Evolutionary conservation across 2,329 filamentous ascomycete genomes (phyloP).

Genomic region (Ambrosiella beaveri): DNA sequence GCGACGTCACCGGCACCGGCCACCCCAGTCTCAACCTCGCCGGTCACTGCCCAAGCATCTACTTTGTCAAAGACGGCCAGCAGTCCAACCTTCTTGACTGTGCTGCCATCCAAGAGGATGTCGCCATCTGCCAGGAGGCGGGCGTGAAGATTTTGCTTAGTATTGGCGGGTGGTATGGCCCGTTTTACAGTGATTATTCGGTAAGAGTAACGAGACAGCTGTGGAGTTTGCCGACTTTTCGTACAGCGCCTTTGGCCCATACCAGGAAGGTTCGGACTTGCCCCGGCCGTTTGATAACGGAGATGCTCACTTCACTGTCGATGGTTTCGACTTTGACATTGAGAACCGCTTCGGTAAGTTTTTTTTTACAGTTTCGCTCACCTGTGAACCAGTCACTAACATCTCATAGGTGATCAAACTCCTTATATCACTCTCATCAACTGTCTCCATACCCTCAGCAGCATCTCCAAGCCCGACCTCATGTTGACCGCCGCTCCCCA

Average conservation of each 20-base stretch:
- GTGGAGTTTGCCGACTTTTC: conserved; percentile 23
- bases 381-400: background rate
- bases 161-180: conserved; percentile 19
- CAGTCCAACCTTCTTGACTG: conserved; percentile 22
- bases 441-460: conserved; percentile 20
- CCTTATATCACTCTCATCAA: conserved; percentile 25
- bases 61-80: conserved; percentile 15
- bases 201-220: conserved; percentile 20
- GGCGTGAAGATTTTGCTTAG: conserved; percentile 28
- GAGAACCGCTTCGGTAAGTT: conserved; percentile 21
- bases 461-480: conserved; percentile 15
- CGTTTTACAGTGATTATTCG: conserved; percentile 19
- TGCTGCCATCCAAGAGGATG: conserved; percentile 22
- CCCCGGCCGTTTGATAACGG: conserved; percentile 24
- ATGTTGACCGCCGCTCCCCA: conserved; percentile 30
- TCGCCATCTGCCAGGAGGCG: conserved; percentile 24
- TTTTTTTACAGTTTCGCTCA: background rate
- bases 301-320: conserved; percentile 17
- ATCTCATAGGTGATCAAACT: conserved; percentile 17
- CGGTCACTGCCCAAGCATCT: conserved; percentile 21
- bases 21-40: conserved; percentile 26
- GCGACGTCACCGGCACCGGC: conserved; percentile 19
- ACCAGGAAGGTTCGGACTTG: conserved; percentile 18
- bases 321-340: conserved; percentile 29
- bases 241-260: conserved; percentile 24